These are phyloP conservation scores for Asterionellopsis glacialis DNA, from an alignment of 108 stramenopile species.

Conservation along the genomic window DNA sequence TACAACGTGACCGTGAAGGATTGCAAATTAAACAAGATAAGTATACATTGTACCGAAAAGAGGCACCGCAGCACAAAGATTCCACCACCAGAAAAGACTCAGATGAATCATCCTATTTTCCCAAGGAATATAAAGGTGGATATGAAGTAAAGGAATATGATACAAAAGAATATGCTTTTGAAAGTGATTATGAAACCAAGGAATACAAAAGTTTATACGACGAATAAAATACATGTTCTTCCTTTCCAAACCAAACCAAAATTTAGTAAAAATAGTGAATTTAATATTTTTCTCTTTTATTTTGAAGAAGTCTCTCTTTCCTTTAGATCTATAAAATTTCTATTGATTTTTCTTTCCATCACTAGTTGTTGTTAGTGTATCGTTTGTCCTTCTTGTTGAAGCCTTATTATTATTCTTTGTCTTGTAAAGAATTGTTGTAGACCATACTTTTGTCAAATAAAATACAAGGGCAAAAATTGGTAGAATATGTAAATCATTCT, in stretches of 20 bases:
- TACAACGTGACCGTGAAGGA: conserved; percentile 10
- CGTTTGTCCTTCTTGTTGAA: too few species aligned
- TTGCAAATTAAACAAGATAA: conserved; percentile 9
- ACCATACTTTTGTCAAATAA: too few species aligned
- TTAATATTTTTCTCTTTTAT: background rate
- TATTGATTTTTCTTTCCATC: too few species aligned
- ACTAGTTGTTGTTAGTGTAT: too few species aligned
- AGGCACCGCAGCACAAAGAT: background rate
- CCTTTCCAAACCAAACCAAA: too few species aligned
- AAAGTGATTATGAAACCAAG: conserved; percentile 12
- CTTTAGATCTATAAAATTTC: too few species aligned
- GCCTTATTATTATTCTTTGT: too few species aligned
- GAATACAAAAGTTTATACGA: conserved; percentile 37
- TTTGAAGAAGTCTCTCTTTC: background rate
- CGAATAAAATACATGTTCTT: too few species aligned
- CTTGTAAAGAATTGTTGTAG: too few species aligned
- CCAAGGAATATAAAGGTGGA: background rate
- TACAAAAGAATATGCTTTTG: conserved; percentile 17
- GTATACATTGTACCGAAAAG: background rate
- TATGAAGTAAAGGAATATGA: conserved; percentile 20
- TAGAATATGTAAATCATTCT: too few species aligned
- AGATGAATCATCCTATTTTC: background rate
- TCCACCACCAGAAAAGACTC: background rate
- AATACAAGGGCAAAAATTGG: too few species aligned
- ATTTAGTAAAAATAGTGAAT: too few species aligned